Evolutionary conservation across 2,329 filamentous ascomycete species (phyloP).

Genomic region (Cladosporium sp.): DNA sequence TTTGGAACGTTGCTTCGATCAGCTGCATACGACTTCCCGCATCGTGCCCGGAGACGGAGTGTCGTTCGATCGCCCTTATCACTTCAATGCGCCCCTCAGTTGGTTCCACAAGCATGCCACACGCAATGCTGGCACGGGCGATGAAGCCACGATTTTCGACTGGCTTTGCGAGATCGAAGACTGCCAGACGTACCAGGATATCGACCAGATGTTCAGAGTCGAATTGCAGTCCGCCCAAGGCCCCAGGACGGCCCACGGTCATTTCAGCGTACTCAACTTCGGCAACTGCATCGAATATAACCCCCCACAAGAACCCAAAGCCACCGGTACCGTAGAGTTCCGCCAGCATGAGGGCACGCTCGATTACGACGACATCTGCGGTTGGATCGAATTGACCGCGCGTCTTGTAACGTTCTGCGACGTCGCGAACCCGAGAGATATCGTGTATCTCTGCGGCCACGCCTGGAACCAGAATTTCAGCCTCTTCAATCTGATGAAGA

Average conservation of each 20-base stretch:
- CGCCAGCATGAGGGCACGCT: conserved; percentile 27
- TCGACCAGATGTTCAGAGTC: conserved; percentile 9
- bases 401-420: not conserved
- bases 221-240: not conserved
- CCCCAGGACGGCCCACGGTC: not conserved
- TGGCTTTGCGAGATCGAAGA: conserved; percentile 16
- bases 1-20: conserved; percentile 17
- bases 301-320: not conserved
- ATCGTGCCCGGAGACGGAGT: not conserved
- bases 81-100: conserved; percentile 3
- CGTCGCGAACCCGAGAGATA: not conserved
- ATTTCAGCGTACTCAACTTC: not conserved
- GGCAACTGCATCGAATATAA: not conserved
- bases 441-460: not conserved
- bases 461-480: not conserved
- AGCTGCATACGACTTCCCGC: conserved; percentile 14
- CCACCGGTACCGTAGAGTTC: conserved; percentile 27
- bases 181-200: not conserved
- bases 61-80: not conserved
- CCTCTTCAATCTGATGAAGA: not conserved
- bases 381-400: not conserved
- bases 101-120: conserved; percentile 7
- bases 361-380: conserved; percentile 20
- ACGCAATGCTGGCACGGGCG: not conserved
- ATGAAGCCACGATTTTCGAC: conserved; percentile 9